A percentile compares a stretch with the other conserved stretches of the same genome.
Conservation (phyloP, 164 flowering plant species). For the Piper betle region DNA sequence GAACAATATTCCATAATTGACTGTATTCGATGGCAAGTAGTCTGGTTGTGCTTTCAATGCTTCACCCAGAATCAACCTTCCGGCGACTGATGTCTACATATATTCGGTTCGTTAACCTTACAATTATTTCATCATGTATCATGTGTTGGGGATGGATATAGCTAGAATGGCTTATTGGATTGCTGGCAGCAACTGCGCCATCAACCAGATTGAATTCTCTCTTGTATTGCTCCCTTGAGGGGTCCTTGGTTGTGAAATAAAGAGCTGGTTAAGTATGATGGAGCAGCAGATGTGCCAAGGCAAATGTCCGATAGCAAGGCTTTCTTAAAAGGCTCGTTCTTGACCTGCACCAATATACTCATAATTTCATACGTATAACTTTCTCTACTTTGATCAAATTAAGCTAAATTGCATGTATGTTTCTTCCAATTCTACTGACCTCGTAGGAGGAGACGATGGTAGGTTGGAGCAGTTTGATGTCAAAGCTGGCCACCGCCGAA, state of each 20-base stretch:
- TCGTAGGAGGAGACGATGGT: constrained; percentile 8
- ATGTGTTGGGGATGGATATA: too few relatives aligned
- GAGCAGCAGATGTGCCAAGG: constrained; percentile 11
- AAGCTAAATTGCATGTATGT: too few relatives aligned
- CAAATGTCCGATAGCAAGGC: constrained; percentile 11
- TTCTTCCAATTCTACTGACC: too few relatives aligned
- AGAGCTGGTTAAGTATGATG: constrained; percentile 6
- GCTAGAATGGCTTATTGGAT: constrained; percentile 7
- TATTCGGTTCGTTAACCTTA: too few relatives aligned
- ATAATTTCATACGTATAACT: background rate
- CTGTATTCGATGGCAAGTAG: constrained; percentile 9
- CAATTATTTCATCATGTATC: too few relatives aligned
- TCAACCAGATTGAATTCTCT: constrained; percentile 9
- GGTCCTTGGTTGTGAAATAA: constrained; percentile 8
- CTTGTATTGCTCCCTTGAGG: background rate
- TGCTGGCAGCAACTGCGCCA: constrained; percentile 8
- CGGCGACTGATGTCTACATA: constrained; percentile 34
- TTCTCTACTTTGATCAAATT: too few relatives aligned
- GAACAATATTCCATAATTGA: constrained; percentile 15
- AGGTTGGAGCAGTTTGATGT: constrained; percentile 8
- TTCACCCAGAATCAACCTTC: constrained; percentile 21
- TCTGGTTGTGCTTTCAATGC: constrained; percentile 12
- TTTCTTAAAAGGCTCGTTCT: constrained; percentile 1
- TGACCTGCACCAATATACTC: background rate
- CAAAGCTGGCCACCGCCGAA: constrained; percentile 4